Base-by-base conservation (phyloP, 192 early-diverging fungal genomes). In the Rhizoclosmatium sp. region DNA sequence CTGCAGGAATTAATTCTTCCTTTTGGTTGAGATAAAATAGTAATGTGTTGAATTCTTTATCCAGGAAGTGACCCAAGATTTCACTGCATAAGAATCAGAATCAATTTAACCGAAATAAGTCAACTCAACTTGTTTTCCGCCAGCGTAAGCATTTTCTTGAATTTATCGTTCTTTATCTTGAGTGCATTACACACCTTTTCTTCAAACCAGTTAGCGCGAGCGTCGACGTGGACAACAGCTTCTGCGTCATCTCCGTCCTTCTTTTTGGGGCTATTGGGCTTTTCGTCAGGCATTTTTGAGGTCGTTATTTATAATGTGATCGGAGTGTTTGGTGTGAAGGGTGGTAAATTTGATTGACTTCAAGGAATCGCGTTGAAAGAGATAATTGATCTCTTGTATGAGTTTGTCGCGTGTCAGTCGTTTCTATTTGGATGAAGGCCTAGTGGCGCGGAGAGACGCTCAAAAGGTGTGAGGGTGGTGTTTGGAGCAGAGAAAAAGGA, bases 91-190 rank as follows among this genome's bases (percentile, higher is more conserved):
- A 42, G 19, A 47, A 78, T 7, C 2, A 49, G 65, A 77, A 3
- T 65, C 12, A 65, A 58, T 54, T 54, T 16, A 54, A 74, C 42
- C 48, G 2, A 68, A 69, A 23, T n/a, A 59, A 16, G 14, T n/a
- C 44, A 45, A 39, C 47, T 42, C 74, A 78, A 91, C 90, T 84
- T 80, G 77, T 91, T 87, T 54, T 91, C 90, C 4, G 66, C 47
- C 7, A 79, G 66, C 42, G 76, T 68, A 12, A 78, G 74, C 82
- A 90, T 81, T 81, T 91, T 91, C 71, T 91, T 91, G 85, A 87
- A 91, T 76, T 90, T 90, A 80, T 91, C 90, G 47, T 31, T 76
- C 82, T 91, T 91, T 65, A 91, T 77, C 66, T 90, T 91, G 51
- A 91, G 78, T 2, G 87, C 88, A 40, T 7, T 79, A 77, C 83